phyloP scores from a whole-genome alignment of 1,139 yeast species.

The Yamadazyma atlantica region DNA sequence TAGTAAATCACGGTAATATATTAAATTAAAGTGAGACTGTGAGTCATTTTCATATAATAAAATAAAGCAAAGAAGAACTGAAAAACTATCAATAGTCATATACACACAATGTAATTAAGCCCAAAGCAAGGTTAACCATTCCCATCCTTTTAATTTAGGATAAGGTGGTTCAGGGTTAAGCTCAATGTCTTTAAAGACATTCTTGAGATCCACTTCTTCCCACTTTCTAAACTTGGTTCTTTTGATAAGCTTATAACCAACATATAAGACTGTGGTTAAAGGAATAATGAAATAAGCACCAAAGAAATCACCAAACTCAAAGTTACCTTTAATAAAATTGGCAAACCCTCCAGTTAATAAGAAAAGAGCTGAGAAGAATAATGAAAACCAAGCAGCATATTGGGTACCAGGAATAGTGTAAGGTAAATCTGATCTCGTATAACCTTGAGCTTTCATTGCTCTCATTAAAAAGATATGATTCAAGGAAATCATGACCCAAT shows the following conservation, averaged over 20 bases:
- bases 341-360: constrained; percentile 42
- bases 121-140: constrained; percentile 24
- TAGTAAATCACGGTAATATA: too few relatives aligned
- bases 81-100: background rate
- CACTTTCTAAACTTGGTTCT: constrained; percentile 26
- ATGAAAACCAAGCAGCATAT: constrained; percentile 36
- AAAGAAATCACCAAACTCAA: constrained; percentile 32
- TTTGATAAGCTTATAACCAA: constrained; percentile 29
- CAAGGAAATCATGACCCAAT: constrained; percentile 42
- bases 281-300: constrained; percentile 41
- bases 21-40: too few relatives aligned
- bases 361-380: constrained; percentile 29
- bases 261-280: constrained; percentile 23
- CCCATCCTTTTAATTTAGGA: constrained; percentile 26
- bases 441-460: constrained; percentile 33
- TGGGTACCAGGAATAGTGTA: constrained; percentile 26
- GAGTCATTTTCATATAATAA: too few relatives aligned
- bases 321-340: constrained; percentile 36
- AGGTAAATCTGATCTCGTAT: constrained; percentile 34
- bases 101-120: constrained; percentile 9
- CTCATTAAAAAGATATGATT: constrained; percentile 35
- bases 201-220: constrained; percentile 31
- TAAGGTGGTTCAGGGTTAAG: constrained; percentile 39
- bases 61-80: background rate
- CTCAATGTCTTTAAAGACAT: constrained; percentile 33